Percentiles rank a stretch among this genome's conserved stretches.
These are phyloP conservation scores for Podosphaera aphanis DNA, from an alignment of 2,329 filamentous ascomycete species.

Conservation along the genomic window DNA sequence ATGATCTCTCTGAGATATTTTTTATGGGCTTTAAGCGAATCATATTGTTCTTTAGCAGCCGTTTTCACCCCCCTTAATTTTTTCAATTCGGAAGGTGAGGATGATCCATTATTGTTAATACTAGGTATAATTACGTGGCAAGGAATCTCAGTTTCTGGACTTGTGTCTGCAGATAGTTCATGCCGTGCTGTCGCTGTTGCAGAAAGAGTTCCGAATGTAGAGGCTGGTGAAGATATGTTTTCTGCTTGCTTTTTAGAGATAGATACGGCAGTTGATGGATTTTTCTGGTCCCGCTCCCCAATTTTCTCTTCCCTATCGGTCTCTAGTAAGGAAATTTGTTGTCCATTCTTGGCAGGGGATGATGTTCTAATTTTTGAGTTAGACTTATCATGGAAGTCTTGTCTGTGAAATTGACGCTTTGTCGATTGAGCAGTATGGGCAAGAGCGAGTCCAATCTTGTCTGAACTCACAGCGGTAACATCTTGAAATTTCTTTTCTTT, in stretches of 20 bases:
- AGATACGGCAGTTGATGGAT: constrained; percentile 17
- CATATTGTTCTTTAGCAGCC: background rate
- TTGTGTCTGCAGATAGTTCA: constrained; percentile 49
- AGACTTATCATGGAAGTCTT: constrained; percentile 8
- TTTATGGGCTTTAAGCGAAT: background rate
- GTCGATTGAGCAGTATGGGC: constrained; percentile 16
- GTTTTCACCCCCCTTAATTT: constrained; percentile 2
- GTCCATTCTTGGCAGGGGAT: constrained; percentile 24
- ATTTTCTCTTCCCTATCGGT: constrained; percentile 11
- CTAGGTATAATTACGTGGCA: constrained; percentile 25
- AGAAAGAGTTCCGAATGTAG: constrained; percentile 45
- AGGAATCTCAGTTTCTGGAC: constrained; percentile 44
- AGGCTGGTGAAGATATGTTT: constrained; percentile 30
- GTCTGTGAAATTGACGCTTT: constrained; percentile 9
- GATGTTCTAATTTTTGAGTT: constrained; percentile 18
- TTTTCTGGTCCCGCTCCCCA: constrained; percentile 3
- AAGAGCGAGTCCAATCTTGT: constrained; percentile 5
- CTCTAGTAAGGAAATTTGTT: constrained; percentile 22
- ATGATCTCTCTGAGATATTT: background rate
- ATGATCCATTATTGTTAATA: constrained; percentile 22
- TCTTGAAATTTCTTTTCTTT: background rate
- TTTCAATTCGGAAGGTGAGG: constrained; percentile 15
- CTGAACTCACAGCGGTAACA: constrained; percentile 7
- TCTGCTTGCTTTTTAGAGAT: constrained; percentile 19
- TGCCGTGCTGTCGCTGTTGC: constrained; percentile 47